phyloP scores from a whole-genome alignment of 306 rosid genomes.

The Myrica gale region DNA sequence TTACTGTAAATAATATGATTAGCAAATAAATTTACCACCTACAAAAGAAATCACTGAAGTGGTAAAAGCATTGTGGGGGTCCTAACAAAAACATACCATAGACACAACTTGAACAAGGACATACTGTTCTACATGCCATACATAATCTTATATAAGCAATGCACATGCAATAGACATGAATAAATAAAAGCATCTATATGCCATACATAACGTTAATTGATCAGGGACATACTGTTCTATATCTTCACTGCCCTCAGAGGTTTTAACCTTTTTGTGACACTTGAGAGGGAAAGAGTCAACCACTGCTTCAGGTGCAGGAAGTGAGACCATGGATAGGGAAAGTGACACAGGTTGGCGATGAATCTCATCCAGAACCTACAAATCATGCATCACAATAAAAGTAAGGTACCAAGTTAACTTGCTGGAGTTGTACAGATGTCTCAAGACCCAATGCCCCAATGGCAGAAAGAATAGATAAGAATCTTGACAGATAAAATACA shows the following conservation, averaged over 20 bases:
- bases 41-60: not conserved
- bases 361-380: slow-evolving; percentile 95
- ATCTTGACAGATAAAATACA: not conserved
- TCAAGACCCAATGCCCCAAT: not conserved
- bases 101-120: not conserved
- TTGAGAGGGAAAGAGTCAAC: slow-evolving; percentile 87
- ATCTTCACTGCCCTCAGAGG: slow-evolving; percentile 43
- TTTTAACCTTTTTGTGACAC: slow-evolving; percentile 59
- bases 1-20: not conserved
- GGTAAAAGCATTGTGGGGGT: not conserved
- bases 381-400: slow-evolving; percentile 16
- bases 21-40: not conserved
- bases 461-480: not conserved
- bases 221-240: slow-evolving; percentile 65
- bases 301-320: slow-evolving; percentile 85
- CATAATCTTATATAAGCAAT: not conserved
- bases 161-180: not conserved
- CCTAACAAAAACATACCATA: not conserved
- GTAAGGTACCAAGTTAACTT: slow-evolving; percentile 1
- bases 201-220: not conserved
- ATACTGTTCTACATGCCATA: no score
- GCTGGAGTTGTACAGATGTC: not conserved
- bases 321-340: slow-evolving; percentile 80
- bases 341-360: slow-evolving; percentile 83
- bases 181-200: not conserved